Evolutionary conservation across 2,329 filamentous ascomycete genomes (phyloP), one percentile per base, ranked within the genome.

Genomic region (Harringtonia lauricola): DNA sequence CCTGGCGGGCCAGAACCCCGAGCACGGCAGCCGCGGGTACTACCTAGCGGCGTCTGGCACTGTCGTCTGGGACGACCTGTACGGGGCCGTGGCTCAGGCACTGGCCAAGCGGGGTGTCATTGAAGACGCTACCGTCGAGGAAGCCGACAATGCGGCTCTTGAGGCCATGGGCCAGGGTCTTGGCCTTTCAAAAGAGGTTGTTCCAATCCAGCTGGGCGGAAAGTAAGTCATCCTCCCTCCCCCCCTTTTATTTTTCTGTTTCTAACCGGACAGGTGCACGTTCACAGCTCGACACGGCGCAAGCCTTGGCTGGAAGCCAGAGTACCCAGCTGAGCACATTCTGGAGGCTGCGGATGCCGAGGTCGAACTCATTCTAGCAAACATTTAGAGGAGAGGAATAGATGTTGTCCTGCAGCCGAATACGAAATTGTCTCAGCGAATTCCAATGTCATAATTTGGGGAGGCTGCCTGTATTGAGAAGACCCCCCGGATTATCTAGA

Each of bases 61-160:
- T 17, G 57, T 76, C 5, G 60, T 60, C 0, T 77, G 71, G 72
- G 57, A 66, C 15, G 68, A 72, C 41, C 42, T 77, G 0, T 76
- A 75, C 52, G 49, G 44, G 5, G 62, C 65, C 3, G 64, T 75
- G 46, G 70, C 64, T 1, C 53, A 52, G 15, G 54, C 62, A 1
- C 53, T 76, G 10, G 56, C 54, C 2, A 63, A 66, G 47, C 59
- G 63, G 2, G 54, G 57, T 1, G 48, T 66, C 8, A 53, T 75
- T 8, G 55, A 58, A 6, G 61, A 65, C 33, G 56, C 56, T 1
- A 47, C 47, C 0, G 60, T 75, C 0, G 45, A 50, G 2, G 29
- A 49, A 7, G 67, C 65, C 0, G 58, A 65, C 38, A 56, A 61
- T 4, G 46, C 52, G 3, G 57, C 52, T 1, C 43, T 71, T 8